Conservation (phyloP, 2,329 filamentous ascomycete species). For the Thelonectria rubi region DNA sequence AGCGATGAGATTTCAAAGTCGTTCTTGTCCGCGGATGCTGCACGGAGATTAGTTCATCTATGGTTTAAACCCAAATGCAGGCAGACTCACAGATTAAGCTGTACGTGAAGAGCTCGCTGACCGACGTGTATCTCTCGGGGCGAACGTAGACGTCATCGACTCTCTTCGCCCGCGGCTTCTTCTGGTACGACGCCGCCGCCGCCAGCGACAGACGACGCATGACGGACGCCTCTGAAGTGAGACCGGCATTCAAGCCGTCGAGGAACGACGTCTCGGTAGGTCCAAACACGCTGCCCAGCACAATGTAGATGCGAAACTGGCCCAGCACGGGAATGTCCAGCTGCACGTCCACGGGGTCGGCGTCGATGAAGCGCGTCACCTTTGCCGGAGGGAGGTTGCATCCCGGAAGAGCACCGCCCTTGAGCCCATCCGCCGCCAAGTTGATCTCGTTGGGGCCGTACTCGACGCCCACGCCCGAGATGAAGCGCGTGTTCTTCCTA, state of each 20-base stretch:
- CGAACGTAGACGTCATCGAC: conserved; percentile 71
- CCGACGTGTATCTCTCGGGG: conserved; percentile 71
- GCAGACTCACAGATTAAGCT: conserved; percentile 66
- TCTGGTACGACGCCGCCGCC: conserved; percentile 67
- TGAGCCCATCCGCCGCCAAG: conserved; percentile 42
- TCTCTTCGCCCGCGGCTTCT: conserved; percentile 63
- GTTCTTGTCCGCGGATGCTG: conserved; percentile 30
- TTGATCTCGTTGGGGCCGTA: conserved; percentile 62
- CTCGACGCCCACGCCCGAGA: conserved; percentile 74
- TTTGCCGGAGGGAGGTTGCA: conserved; percentile 70
- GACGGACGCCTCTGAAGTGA: conserved; percentile 60
- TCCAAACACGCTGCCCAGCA: conserved; percentile 66
- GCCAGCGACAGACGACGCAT: conserved; percentile 65
- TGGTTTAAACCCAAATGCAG: no score
- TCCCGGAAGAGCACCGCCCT: conserved; percentile 59
- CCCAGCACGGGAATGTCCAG: conserved; percentile 79
- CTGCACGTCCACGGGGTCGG: conserved; percentile 79
- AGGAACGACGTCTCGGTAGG: conserved; percentile 61
- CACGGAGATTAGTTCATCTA: not conserved
- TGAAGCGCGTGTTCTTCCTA: conserved; percentile 74
- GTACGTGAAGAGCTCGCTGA: conserved; percentile 74
- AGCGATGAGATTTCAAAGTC: conserved; percentile 28
- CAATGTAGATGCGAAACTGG: conserved; percentile 78
- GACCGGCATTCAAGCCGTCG: conserved; percentile 62
- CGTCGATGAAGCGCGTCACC: conserved; percentile 77